A percentile compares a stretch with the other conserved stretches of the same genome.
phyloP scores from a whole-genome alignment of 139 green algal genomes.

The Chlorella sp. region DNA sequence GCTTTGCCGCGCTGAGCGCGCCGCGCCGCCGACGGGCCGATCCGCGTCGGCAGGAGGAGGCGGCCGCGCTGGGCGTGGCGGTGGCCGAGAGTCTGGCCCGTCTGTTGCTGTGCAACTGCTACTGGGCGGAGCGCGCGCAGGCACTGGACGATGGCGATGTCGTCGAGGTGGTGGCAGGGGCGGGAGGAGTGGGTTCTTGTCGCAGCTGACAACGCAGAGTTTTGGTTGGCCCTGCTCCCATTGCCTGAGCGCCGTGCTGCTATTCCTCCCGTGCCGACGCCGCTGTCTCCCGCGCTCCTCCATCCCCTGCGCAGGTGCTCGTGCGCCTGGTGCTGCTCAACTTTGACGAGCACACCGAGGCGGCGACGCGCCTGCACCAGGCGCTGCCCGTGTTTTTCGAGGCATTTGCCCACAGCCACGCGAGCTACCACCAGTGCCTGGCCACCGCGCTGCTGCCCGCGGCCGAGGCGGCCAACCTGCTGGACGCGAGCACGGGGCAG shows the following conservation, averaged over 20 bases:
- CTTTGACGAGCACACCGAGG: slow-evolving; percentile 49
- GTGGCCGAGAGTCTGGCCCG: slow-evolving; percentile 46
- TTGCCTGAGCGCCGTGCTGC: background rate
- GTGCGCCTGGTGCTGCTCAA: slow-evolving; percentile 42
- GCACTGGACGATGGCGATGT: slow-evolving; percentile 37
- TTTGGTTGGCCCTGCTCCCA: background rate
- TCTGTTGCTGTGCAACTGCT: slow-evolving; percentile 40
- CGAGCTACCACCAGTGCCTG: slow-evolving; percentile 34
- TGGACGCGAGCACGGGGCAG: background rate
- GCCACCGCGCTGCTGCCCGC: slow-evolving; percentile 42
- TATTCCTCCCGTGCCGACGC: background rate
- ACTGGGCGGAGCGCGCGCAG: slow-evolving; percentile 8
- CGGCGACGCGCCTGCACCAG: slow-evolving; percentile 42
- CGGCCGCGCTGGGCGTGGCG: slow-evolving; percentile 11
- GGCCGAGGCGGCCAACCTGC: slow-evolving; percentile 1
- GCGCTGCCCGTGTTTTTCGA: slow-evolving; percentile 64
- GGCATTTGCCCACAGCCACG: slow-evolving; percentile 40
- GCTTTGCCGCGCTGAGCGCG: background rate
- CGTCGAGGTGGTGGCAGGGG: slow-evolving; percentile 18
- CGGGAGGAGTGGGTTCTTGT: background rate
- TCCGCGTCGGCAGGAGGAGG: slow-evolving; percentile 9
- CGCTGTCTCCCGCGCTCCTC: background rate
- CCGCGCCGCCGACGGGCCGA: slow-evolving; percentile 6
- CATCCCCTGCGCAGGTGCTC: slow-evolving; percentile 30
- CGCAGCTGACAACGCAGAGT: background rate